Conservation (phyloP, 495 filamentous ascomycete genomes). For the Penicillium verhagenii region DNA sequence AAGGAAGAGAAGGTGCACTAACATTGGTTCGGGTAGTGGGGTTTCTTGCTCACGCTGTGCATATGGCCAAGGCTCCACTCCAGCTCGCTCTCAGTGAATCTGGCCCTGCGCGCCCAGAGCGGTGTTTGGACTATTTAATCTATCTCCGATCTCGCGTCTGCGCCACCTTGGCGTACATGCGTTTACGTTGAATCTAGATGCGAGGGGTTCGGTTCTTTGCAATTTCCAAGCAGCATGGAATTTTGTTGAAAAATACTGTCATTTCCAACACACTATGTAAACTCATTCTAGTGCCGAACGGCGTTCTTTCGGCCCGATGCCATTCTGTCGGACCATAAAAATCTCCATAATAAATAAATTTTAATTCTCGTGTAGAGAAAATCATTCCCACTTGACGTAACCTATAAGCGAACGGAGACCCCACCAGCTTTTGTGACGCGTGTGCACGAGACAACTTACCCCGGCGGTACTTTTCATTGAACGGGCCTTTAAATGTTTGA, state of each 20-base stretch:
- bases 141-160: slow-evolving; percentile 4
- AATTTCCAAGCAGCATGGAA: neutral
- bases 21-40: slow-evolving; percentile 4
- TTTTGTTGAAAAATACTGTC: neutral
- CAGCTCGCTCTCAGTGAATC: neutral
- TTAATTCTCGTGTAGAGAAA: neutral
- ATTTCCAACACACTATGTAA: neutral
- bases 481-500: neutral
- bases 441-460: neutral
- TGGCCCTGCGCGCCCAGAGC: slow-evolving; percentile 1
- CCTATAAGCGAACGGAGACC: neutral
- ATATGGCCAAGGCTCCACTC: neutral
- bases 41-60: slow-evolving; percentile 2
- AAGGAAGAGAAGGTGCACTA: neutral
- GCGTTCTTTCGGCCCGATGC: neutral
- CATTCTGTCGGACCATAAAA: neutral
- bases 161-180: slow-evolving; percentile 1
- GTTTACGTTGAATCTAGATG: slow-evolving; percentile 5
- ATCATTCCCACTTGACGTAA: neutral
- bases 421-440: neutral
- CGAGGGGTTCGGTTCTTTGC: neutral
- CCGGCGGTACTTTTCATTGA: neutral
- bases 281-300: neutral
- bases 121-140: neutral
- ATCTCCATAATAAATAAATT: neutral